Evolutionary conservation across 805 yeast species (phyloP).

Genomic region (Candida gorgasii): DNA sequence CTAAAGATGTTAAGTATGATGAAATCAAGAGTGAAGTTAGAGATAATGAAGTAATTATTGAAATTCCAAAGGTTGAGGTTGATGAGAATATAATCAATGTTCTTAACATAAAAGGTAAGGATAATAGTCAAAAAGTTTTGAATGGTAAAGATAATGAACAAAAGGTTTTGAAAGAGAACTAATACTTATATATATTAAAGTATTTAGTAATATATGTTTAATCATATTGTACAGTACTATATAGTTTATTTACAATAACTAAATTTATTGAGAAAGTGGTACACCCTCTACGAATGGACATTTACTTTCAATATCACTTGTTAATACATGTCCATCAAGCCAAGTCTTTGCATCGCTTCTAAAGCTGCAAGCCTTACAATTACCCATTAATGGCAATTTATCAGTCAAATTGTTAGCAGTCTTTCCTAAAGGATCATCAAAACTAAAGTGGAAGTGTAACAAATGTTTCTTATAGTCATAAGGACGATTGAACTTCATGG

Average conservation of each 20-base stretch:
- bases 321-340: constrained; percentile 55
- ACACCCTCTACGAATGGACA: constrained; percentile 23
- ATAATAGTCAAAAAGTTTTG: background rate
- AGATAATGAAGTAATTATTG: background rate
- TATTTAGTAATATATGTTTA: too few species aligned
- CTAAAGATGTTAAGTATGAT: background rate
- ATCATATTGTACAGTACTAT: too few species aligned
- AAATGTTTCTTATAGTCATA: constrained; percentile 48
- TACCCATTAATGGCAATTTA: constrained; percentile 38
- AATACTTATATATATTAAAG: too few species aligned
- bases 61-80: background rate
- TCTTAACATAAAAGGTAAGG: background rate
- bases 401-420: constrained; percentile 42
- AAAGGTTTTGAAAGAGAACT: too few species aligned
- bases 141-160: background rate
- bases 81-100: background rate
- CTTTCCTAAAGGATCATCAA: constrained; percentile 43
- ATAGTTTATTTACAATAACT: too few species aligned
- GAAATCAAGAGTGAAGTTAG: background rate
- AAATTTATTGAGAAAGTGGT: constrained; percentile 2
- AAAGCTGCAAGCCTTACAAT: constrained; percentile 49
- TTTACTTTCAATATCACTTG: constrained; percentile 21
- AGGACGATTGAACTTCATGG: constrained; percentile 45
- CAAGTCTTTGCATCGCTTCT: constrained; percentile 52
- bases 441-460: constrained; percentile 42